phyloP scores from a whole-genome alignment of 2,329 filamentous ascomycete species.

The Tolypocladium sp. region DNA sequence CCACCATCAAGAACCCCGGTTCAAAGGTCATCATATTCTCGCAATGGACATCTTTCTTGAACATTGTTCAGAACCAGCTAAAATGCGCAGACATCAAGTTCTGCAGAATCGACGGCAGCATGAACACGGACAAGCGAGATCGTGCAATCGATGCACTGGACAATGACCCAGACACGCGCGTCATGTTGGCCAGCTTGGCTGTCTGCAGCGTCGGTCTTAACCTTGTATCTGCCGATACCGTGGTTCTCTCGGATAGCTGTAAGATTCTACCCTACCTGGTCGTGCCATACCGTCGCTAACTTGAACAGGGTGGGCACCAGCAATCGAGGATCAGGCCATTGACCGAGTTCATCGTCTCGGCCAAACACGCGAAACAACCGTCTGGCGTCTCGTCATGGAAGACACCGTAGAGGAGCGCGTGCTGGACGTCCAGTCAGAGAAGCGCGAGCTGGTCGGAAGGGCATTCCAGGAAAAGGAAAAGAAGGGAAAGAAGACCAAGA shows the following conservation, averaged over 20 bases:
- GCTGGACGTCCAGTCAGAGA: slow-evolving; percentile 67
- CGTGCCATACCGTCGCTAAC: neutral
- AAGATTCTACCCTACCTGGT: slow-evolving; percentile 12
- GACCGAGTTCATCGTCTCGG: slow-evolving; percentile 82
- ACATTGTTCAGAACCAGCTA: slow-evolving; percentile 63
- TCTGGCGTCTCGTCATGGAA: slow-evolving; percentile 77
- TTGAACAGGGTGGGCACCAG: slow-evolving; percentile 71
- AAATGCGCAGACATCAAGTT: slow-evolving; percentile 49
- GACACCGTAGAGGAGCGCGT: slow-evolving; percentile 74
- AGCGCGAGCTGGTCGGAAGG: slow-evolving; percentile 66
- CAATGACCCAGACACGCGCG: slow-evolving; percentile 54
- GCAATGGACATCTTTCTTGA: slow-evolving; percentile 69
- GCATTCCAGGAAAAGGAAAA: slow-evolving; percentile 65
- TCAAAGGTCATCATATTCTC: slow-evolving; percentile 69
- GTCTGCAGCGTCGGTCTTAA: slow-evolving; percentile 84
- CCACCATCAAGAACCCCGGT: slow-evolving; percentile 51
- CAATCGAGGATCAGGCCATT: slow-evolving; percentile 85
- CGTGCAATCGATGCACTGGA: slow-evolving; percentile 59
- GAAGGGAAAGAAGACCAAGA: slow-evolving; percentile 43
- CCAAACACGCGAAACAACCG: slow-evolving; percentile 67
- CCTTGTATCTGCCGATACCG: slow-evolving; percentile 76
- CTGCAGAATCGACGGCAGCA: slow-evolving; percentile 71
- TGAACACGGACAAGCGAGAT: slow-evolving; percentile 64
- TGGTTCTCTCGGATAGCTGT: slow-evolving; percentile 73
- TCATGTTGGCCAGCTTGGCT: slow-evolving; percentile 73